Conservation (phyloP, 2,329 filamentous ascomycete genomes). For the Trichoderma sp. region DNA sequence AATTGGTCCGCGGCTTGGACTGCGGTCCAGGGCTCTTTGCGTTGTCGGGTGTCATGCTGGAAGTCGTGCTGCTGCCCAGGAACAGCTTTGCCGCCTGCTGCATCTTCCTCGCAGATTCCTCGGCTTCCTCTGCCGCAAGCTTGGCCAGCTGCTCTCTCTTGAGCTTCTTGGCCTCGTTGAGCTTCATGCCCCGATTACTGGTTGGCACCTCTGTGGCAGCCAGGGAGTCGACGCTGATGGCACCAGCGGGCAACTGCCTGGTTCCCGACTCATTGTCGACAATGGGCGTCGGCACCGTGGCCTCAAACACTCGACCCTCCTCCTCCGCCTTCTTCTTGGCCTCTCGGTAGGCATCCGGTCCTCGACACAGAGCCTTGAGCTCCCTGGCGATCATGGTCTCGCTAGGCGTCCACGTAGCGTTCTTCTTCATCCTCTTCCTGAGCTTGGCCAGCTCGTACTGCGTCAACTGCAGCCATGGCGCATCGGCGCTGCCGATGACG, state of each 20-base stretch:
- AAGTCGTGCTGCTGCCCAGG: constrained; percentile 41
- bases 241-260: constrained; percentile 60
- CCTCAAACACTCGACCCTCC: constrained; percentile 63
- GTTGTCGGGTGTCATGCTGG: constrained; percentile 38
- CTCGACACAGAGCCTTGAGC: constrained; percentile 69
- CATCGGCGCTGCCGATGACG: constrained; percentile 59
- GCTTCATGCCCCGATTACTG: constrained; percentile 73
- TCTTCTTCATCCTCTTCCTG: constrained; percentile 89
- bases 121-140: constrained; percentile 63
- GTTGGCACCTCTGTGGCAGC: constrained; percentile 64
- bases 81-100: constrained; percentile 51
- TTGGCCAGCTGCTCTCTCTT: constrained; percentile 68
- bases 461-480: constrained; percentile 68
- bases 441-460: constrained; percentile 67
- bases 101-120: constrained; percentile 59
- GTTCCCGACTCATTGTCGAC: constrained; percentile 55
- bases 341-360: constrained; percentile 61
- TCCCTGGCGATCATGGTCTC: constrained; percentile 84
- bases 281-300: constrained; percentile 40
- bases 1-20: constrained; percentile 38
- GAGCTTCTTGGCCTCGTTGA: constrained; percentile 76
- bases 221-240: constrained; percentile 59
- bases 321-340: constrained; percentile 68
- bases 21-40: constrained; percentile 31
- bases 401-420: constrained; percentile 80